Percentiles rank a stretch among this genome's conserved stretches.
Conservation (phyloP, 768 basidiomycete genomes). For the Dictyophora rubrovolvata region DNA sequence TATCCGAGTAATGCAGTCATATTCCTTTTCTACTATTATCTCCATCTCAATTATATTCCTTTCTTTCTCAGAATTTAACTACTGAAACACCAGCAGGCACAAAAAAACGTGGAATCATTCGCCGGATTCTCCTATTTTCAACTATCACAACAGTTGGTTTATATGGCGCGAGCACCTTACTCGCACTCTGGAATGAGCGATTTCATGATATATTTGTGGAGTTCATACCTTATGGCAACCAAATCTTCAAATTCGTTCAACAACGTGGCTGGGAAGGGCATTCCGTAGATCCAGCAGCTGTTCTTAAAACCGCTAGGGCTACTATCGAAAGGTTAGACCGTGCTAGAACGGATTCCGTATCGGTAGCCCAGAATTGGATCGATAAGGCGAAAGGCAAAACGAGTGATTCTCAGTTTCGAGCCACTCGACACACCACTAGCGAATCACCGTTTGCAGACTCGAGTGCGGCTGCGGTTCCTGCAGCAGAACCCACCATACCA, state of each 20-base stretch:
- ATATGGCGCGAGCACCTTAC: slow-evolving; percentile 73
- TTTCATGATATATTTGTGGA: slow-evolving; percentile 85
- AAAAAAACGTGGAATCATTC: slow-evolving; percentile 43
- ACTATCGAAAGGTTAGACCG: slow-evolving; percentile 3
- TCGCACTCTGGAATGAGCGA: slow-evolving; percentile 62
- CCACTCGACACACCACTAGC: no score
- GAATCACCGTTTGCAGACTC: not conserved
- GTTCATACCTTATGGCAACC: slow-evolving; percentile 66
- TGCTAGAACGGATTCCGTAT: slow-evolving; percentile 30
- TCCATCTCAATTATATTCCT: not conserved
- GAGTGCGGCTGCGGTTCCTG: not conserved
- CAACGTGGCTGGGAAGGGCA: slow-evolving; percentile 67
- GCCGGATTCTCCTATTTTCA: slow-evolving; percentile 57
- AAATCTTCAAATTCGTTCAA: slow-evolving; percentile 76
- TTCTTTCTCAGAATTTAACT: slow-evolving; percentile 41
- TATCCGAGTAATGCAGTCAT: not conserved
- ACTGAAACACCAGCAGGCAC: slow-evolving; percentile 37
- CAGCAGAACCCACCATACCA: no score
- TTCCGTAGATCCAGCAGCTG: slow-evolving; percentile 34
- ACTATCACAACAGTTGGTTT: slow-evolving; percentile 61
- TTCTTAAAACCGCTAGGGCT: slow-evolving; percentile 3
- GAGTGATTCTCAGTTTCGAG: not conserved
- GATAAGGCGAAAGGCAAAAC: slow-evolving; percentile 15
- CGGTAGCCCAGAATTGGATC: slow-evolving; percentile 15
- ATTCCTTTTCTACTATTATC: not conserved